These are phyloP conservation scores for Ogataea methanolica DNA, from an alignment of 805 yeast genomes.

Conservation along the genomic window DNA sequence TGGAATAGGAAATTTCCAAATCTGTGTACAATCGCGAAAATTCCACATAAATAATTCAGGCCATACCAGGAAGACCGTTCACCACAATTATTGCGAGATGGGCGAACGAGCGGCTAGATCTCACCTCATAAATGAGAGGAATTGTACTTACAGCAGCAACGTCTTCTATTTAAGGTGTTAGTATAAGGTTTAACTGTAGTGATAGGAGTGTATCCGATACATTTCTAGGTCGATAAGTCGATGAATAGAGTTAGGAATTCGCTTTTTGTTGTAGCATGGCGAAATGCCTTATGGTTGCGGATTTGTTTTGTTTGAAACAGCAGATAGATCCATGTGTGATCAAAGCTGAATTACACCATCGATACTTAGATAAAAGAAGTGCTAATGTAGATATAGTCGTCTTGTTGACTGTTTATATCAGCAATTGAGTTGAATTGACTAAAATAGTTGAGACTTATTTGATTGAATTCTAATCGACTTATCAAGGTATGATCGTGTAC, in stretches of 20 bases:
- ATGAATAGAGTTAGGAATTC: too few species aligned
- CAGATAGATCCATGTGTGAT: too few species aligned
- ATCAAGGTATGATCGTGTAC: background rate
- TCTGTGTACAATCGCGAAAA: slow-evolving; percentile 7
- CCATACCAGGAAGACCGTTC: background rate
- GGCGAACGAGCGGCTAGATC: too few species aligned
- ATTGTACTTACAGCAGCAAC: slow-evolving; percentile 40
- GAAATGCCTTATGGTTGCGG: too few species aligned
- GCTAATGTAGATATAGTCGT: too few species aligned
- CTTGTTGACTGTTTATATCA: too few species aligned
- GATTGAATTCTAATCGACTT: background rate
- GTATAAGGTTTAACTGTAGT: slow-evolving; percentile 13
- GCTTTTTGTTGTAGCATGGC: too few species aligned
- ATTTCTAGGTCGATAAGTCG: background rate
- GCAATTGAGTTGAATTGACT: too few species aligned
- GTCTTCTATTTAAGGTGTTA: slow-evolving; percentile 37
- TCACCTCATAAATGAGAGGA: too few species aligned
- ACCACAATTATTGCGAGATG: background rate
- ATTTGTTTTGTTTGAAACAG: too few species aligned
- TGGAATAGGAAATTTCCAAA: slow-evolving; percentile 1
- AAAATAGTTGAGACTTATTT: background rate
- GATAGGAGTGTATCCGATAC: background rate
- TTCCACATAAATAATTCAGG: slow-evolving; percentile 4
- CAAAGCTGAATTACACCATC: too few species aligned
- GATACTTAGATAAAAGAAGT: too few species aligned